Percentiles rank a stretch among this genome's conserved stretches.
phyloP scores from a whole-genome alignment of 2,329 filamentous ascomycete genomes.

The Aureobasidium lini region DNA sequence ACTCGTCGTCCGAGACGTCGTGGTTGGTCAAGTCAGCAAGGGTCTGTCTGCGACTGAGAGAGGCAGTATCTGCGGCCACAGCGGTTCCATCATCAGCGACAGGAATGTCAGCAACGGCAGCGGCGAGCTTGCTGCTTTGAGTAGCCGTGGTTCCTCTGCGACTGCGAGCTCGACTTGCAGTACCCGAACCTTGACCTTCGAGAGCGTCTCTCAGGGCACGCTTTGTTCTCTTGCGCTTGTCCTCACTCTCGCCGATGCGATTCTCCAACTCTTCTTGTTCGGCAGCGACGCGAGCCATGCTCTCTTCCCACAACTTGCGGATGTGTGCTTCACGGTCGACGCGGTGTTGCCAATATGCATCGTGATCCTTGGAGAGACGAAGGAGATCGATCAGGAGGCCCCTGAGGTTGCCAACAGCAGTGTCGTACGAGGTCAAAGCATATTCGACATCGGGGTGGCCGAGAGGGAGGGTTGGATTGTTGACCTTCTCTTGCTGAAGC shows the following conservation, averaged over 20 bases:
- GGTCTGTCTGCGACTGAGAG: constrained; percentile 52
- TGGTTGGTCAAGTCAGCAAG: constrained; percentile 61
- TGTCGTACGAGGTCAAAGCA: constrained; percentile 78
- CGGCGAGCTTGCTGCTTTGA: constrained; percentile 7
- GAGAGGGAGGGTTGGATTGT: constrained; percentile 64
- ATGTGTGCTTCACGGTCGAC: constrained; percentile 87
- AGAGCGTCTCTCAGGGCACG: constrained; percentile 80
- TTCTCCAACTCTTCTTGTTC: constrained; percentile 90
- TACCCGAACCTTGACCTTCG: constrained; percentile 42
- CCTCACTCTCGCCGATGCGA: constrained; percentile 79
- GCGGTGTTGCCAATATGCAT: constrained; percentile 94
- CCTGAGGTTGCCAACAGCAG: constrained; percentile 79
- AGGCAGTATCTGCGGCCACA: neutral
- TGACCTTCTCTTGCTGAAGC: constrained; percentile 61
- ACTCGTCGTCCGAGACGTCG: constrained; percentile 67
- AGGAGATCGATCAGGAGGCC: constrained; percentile 77
- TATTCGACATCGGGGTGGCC: constrained; percentile 69
- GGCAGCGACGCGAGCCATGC: constrained; percentile 91
- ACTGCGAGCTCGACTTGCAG: constrained; percentile 14
- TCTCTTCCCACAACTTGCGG: constrained; percentile 96
- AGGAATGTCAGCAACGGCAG: constrained; percentile 15
- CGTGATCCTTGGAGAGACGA: constrained; percentile 86
- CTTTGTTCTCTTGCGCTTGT: constrained; percentile 84
- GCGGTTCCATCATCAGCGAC: constrained; percentile 15
- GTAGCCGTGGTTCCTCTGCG: constrained; percentile 13